A percentile compares a stretch with the other conserved stretches of the same genome.
phyloP scores from a whole-genome alignment of 768 basidiomycete genomes.

The Hygrophorus pudorinus region DNA sequence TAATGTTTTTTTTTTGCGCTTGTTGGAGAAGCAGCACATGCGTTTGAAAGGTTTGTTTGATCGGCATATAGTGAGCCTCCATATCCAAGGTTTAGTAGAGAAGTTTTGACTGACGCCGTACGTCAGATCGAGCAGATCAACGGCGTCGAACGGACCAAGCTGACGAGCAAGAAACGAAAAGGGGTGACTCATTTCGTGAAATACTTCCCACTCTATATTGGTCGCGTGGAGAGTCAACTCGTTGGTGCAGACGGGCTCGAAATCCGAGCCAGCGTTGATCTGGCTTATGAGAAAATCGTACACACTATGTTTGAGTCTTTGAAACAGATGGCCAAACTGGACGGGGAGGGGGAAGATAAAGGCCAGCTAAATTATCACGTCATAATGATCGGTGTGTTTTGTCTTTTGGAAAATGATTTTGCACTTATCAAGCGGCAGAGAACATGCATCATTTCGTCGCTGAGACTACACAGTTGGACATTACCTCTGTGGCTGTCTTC shows the following conservation, averaged over 20 bases:
- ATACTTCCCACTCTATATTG: constrained; percentile 84
- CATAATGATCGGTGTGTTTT: constrained; percentile 74
- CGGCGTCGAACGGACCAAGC: constrained; percentile 81
- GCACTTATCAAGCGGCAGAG: constrained; percentile 36
- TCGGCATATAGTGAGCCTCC: constrained; percentile 51
- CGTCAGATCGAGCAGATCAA: constrained; percentile 77
- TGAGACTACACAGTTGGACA: constrained; percentile 65
- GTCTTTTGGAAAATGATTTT: constrained; percentile 15
- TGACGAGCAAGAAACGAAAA: constrained; percentile 85
- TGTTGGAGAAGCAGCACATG: constrained; percentile 76
- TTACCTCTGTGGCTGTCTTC: constrained; percentile 52
- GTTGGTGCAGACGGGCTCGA: constrained; percentile 67
- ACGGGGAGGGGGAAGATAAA: constrained; percentile 90
- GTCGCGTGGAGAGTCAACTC: constrained; percentile 77
- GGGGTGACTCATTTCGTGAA: constrained; percentile 90
- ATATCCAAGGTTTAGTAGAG: background rate
- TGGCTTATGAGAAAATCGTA: constrained; percentile 81
- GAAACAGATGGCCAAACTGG: constrained; percentile 94
- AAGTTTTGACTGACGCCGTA: background rate
- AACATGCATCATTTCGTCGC: constrained; percentile 94
- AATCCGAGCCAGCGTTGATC: constrained; percentile 67
- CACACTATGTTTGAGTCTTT: constrained; percentile 86
- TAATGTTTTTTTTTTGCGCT: constrained; percentile 58
- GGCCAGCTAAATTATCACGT: constrained; percentile 96
- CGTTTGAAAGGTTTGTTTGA: constrained; percentile 71